Percentiles rank a stretch among this genome's conserved stretches.
Conservation (phyloP, 495 filamentous ascomycete species). For the Hyaloscypha finlandica region DNA sequence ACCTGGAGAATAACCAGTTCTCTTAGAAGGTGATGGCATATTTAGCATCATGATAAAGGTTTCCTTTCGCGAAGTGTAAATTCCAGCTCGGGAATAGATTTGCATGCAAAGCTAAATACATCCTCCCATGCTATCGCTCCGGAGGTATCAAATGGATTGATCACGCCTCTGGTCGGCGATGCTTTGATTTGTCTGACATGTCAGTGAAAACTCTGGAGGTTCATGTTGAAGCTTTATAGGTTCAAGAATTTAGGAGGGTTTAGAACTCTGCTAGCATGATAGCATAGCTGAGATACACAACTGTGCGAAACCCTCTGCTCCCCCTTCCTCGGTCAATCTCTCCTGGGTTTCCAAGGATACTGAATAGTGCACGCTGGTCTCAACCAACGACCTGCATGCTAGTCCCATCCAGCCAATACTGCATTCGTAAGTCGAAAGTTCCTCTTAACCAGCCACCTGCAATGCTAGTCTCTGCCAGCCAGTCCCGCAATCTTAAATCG, state of each 20-base stretch:
- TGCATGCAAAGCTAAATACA: background rate
- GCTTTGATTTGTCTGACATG: background rate
- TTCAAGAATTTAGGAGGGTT: background rate
- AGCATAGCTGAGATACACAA: background rate
- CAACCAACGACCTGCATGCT: too few relatives aligned
- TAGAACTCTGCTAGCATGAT: background rate
- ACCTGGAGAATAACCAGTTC: conserved; percentile 27
- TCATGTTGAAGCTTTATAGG: background rate
- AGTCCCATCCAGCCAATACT: too few relatives aligned
- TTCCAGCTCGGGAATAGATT: background rate
- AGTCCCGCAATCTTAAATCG: background rate
- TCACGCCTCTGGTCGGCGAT: background rate
- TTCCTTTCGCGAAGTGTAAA: background rate
- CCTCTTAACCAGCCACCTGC: too few relatives aligned
- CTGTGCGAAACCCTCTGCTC: background rate
- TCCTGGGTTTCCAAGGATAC: background rate
- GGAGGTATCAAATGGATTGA: background rate
- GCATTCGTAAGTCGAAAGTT: too few relatives aligned
- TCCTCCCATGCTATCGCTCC: background rate
- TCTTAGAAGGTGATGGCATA: background rate
- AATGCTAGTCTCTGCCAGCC: background rate
- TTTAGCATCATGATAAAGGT: background rate
- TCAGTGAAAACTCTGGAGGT: background rate
- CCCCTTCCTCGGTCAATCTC: background rate
- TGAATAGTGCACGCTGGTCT: background rate